Evolutionary conservation across 768 basidiomycete species (phyloP), one percentile per base, ranked within the genome.

Genomic region (Lactarius quietus): DNA sequence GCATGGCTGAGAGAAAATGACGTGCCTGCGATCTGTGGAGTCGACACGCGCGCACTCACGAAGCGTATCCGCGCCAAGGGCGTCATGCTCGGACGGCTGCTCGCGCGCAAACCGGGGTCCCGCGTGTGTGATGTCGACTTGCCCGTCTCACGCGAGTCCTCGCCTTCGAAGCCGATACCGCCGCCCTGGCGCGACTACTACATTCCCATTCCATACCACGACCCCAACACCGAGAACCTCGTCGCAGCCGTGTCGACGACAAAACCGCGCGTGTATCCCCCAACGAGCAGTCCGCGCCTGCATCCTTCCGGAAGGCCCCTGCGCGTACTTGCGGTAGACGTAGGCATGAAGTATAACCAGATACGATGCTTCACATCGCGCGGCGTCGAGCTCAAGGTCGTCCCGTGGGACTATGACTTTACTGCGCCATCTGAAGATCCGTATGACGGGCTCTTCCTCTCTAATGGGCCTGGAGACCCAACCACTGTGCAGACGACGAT

Each of bases 291-390:
- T n/a, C 80, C 85, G 28, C 84, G 79, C 60, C 74, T 85, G 38
- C 92, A 97, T 73, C 90, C 92, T 3, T 87, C 86, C 1, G 92
- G 91, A 35, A 86, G 95, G 57, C 78, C 85, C 0, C 74, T 98
- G 35, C 90, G 97, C 66, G 84, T 99, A 33, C 73, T 99, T 18
- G 94, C 93, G 6, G 78, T 98, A 64, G 97, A 99, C 74, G 96
- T 98, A 58, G 97, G 97, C n/a, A 98, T 98, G 93, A 99, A 99
- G 78, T 97, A 92, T 81, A 98, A 98, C 77, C 97, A 99, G 77
- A 95, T 98, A 71, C 85, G 97, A 38, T 99, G 97, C 80, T 98
- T 99, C 79, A 86, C 85, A 51, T 81, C 86, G 41, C 89, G 97
- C 38, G 97, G 97, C 57, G 86, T 98, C 39, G 93, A 98, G 76